Percentiles rank a stretch among this genome's conserved stretches.
phyloP scores from a whole-genome alignment of 2,329 filamentous ascomycete species.

The Colletotrichum sp. region DNA sequence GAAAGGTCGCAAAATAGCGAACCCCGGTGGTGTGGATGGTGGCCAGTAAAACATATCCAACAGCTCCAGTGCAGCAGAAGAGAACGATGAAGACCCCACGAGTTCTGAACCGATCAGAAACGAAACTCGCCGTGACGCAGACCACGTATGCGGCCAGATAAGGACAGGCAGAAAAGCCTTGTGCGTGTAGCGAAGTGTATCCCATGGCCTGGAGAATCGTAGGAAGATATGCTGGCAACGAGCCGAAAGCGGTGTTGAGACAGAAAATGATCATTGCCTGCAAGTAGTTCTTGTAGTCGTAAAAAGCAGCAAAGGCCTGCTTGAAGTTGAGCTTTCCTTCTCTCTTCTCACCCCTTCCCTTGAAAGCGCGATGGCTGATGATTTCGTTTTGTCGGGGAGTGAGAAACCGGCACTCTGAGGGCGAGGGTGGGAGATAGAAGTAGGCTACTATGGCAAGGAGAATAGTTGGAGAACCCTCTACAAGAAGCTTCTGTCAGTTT shows the following conservation, averaged over 20 bases:
- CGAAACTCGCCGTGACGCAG: constrained; percentile 63
- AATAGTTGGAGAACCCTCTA: constrained; percentile 63
- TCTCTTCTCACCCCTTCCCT: constrained; percentile 48
- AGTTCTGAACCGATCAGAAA: constrained; percentile 70
- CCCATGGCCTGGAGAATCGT: constrained; percentile 71
- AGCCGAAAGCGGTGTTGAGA: constrained; percentile 37
- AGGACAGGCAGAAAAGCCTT: constrained; percentile 74
- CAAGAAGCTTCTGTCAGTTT: neutral
- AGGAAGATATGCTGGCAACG: constrained; percentile 67
- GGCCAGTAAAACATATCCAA: constrained; percentile 71
- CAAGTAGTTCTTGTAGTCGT: constrained; percentile 55
- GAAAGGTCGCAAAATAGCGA: constrained; percentile 52
- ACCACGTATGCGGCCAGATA: constrained; percentile 71
- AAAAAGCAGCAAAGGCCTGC: constrained; percentile 52
- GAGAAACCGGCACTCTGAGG: constrained; percentile 57
- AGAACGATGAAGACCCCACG: constrained; percentile 64
- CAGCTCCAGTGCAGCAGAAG: constrained; percentile 60
- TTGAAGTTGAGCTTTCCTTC: constrained; percentile 47
- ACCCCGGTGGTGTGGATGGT: constrained; percentile 48
- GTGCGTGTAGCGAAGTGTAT: constrained; percentile 68
- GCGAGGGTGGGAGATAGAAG: constrained; percentile 58
- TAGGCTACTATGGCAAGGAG: constrained; percentile 58
- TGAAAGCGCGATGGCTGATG: constrained; percentile 56
- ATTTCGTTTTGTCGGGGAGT: constrained; percentile 62
- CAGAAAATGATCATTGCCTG: constrained; percentile 45